Evolutionary conservation across 192 early-diverging fungal genomes (phyloP).

Genomic region (Jimgerdemannia flammicorona): DNA sequence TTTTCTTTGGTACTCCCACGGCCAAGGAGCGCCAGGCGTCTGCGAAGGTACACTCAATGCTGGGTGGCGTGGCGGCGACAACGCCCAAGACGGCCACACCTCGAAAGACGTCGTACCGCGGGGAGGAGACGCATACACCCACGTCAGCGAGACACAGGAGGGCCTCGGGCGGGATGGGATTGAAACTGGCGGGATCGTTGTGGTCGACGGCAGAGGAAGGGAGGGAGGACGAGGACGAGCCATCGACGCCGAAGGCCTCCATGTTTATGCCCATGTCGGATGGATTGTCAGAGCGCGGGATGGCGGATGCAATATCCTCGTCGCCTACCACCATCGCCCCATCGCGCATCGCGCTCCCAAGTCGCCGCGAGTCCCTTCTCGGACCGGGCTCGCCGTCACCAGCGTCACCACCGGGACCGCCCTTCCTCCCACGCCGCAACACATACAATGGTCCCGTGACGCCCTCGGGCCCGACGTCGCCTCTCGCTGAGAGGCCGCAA

Average conservation of each 20-base stretch:
- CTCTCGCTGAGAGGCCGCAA: background rate
- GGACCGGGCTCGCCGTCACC: background rate
- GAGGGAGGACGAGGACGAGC: background rate
- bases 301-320: background rate
- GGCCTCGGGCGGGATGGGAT: background rate
- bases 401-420: background rate
- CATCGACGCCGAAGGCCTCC: background rate
- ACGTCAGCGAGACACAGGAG: background rate
- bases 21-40: background rate
- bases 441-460: background rate
- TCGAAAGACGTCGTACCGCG: background rate
- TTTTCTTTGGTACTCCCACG: background rate
- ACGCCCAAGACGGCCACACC: background rate
- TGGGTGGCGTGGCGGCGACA: background rate
- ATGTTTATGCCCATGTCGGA: background rate
- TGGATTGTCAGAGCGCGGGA: background rate
- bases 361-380: background rate
- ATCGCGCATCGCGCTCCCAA: background rate
- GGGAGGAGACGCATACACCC: background rate
- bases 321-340: background rate
- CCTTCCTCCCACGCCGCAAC: background rate
- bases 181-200: background rate
- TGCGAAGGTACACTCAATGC: background rate
- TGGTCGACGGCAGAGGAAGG: background rate
- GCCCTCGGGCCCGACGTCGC: background rate